These are phyloP conservation scores for Phaeotremella skinneri DNA, from an alignment of 768 basidiomycete species.

Conservation along the genomic window DNA sequence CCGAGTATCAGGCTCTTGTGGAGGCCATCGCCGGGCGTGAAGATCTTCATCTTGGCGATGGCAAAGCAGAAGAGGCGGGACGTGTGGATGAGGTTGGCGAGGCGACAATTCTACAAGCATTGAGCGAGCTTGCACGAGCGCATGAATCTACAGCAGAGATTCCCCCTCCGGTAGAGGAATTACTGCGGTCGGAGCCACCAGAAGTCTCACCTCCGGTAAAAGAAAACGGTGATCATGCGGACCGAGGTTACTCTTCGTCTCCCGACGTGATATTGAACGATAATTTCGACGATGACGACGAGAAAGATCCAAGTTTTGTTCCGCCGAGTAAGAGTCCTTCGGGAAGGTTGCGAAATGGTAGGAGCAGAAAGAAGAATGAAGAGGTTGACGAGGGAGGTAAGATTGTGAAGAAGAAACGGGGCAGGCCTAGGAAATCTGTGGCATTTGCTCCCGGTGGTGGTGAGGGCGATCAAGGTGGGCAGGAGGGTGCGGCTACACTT, in stretches of 20 bases:
- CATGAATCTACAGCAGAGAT: not conserved
- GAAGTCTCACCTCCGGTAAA: too few relatives aligned
- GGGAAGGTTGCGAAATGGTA: too few relatives aligned
- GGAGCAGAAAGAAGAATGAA: not conserved
- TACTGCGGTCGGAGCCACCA: too few relatives aligned
- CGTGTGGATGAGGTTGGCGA: not conserved
- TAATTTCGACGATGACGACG: slow-evolving; percentile 24
- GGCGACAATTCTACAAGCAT: not conserved
- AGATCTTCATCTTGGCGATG: too few relatives aligned
- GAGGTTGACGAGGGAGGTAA: not conserved
- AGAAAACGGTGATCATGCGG: too few relatives aligned
- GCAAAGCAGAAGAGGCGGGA: too few relatives aligned
- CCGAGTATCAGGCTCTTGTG: not conserved
- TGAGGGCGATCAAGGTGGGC: too few relatives aligned
- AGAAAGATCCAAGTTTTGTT: slow-evolving; percentile 31
- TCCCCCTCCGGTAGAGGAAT: not conserved
- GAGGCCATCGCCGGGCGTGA: not conserved
- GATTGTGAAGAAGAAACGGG: not conserved
- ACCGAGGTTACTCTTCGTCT: too few relatives aligned
- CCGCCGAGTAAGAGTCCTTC: slow-evolving; percentile 9
- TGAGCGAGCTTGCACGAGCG: not conserved
- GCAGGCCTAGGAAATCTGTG: slow-evolving; percentile 13
- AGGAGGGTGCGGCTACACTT: too few relatives aligned
- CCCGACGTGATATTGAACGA: slow-evolving; percentile 32
- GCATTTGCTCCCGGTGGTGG: too few relatives aligned